Evolutionary conservation across 2,329 filamentous ascomycete species (phyloP), one percentile per base, ranked within the genome.

Genomic region (Pezicula neosporulosa): DNA sequence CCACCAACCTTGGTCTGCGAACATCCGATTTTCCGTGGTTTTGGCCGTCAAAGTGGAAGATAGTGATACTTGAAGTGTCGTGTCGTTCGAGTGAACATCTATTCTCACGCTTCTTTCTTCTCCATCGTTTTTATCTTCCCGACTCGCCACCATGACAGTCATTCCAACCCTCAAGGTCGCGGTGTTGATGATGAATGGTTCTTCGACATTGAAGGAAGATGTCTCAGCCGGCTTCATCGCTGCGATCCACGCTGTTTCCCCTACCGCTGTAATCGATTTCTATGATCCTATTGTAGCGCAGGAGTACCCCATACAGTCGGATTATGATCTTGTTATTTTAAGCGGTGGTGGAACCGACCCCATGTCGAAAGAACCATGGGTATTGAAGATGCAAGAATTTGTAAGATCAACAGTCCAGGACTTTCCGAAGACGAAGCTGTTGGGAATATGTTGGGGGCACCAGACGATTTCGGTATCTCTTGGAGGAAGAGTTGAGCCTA

Each of bases 401-500:
- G 58, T 76, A 15, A 61, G 66, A 19, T 60, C 61, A 5, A 59
- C 70, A 12, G 68, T 63, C 3, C 47, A 49, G 5, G 47, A 61
- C 3, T 52, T 55, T 27, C 68, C 68, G 8, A 50, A 55, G 33
- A 65, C 62, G 44, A 72, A 72, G 56, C 52, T 72, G 5, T 53
- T 67, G 6, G 68, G 69, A 6, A 66, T 71, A n/a, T 71, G 69
- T 57, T 76, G 72, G 72, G 72, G 72, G 12, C 73, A 76, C 58
- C 72, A 76, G 58, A 72, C 70, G 8, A 69, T 74, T 38, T 60
- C 61, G 4, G 58, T 68, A 16, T 57, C 72, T 18, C 71, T 73
- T 51, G 70, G 70, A 4, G 72, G 68, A 1, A 60, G 59, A 45
- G 57, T 75, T 5, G 64, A 60, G n/a, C 67, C 68, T 47, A 69